Conservation (phyloP, 179 eudicot genomes). For the Silene vulgaris region DNA sequence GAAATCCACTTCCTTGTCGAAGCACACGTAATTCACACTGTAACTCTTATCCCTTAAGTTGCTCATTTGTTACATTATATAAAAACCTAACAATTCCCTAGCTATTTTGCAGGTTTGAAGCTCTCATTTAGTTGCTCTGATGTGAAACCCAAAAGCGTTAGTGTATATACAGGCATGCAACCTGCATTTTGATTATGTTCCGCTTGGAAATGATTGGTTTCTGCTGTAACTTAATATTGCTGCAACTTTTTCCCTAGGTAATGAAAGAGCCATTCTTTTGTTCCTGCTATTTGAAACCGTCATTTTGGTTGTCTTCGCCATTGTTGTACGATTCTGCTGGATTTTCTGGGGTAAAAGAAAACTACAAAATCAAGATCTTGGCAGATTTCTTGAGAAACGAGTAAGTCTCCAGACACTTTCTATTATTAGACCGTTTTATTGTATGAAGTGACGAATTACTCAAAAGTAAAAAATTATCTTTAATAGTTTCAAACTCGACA, state of each 20-base stretch:
- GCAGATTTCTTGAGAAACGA: conserved; percentile 74
- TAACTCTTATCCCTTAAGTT: background rate
- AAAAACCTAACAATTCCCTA: background rate
- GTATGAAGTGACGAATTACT: background rate
- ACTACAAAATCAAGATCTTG: conserved; percentile 68
- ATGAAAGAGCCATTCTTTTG: conserved; percentile 55
- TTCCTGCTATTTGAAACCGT: conserved; percentile 63
- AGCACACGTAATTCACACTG: conserved; percentile 42
- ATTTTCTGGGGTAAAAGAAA: conserved; percentile 79
- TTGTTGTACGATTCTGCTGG: conserved; percentile 67
- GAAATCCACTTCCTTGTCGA: conserved; percentile 67
- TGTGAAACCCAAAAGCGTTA: conserved; percentile 39
- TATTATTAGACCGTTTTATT: no score
- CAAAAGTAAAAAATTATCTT: no score
- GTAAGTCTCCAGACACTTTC: conserved; percentile 36
- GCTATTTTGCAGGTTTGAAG: conserved; percentile 49
- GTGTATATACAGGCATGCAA: conserved; percentile 64
- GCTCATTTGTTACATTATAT: background rate
- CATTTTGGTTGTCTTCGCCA: conserved; percentile 45
- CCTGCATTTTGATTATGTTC: conserved; percentile 8
- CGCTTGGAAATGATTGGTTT: background rate
- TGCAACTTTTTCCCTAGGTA: conserved; percentile 41
- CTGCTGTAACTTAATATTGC: background rate
- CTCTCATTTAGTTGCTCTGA: conserved; percentile 60
- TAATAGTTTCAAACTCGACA: no score